Percentiles rank a stretch among this genome's conserved stretches.
Conservation (phyloP, 2,329 filamentous ascomycete genomes). For the Fusarium sp. region DNA sequence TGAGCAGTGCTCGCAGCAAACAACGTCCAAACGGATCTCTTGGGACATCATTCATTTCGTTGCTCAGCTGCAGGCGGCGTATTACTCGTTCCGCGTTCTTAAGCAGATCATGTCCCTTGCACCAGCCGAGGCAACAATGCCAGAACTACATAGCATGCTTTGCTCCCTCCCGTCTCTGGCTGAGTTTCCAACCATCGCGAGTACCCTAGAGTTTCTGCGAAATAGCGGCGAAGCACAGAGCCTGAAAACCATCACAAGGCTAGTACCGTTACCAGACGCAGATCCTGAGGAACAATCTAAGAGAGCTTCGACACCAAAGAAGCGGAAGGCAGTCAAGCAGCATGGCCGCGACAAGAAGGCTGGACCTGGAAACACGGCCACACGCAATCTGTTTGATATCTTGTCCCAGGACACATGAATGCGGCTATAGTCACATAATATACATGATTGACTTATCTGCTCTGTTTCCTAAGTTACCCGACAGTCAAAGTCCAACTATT, state of each 20-base stretch:
- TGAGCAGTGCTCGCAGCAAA: slow-evolving; percentile 12
- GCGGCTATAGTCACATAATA: neutral
- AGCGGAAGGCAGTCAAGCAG: slow-evolving; percentile 18
- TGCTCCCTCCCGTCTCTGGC: slow-evolving; percentile 40
- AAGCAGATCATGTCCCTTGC: slow-evolving; percentile 47
- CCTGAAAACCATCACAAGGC: slow-evolving; percentile 25
- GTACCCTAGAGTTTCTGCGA: slow-evolving; percentile 33
- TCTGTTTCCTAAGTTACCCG: neutral
- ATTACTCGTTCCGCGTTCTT: slow-evolving; percentile 67
- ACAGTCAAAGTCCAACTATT: neutral
- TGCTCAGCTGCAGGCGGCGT: slow-evolving; percentile 65
- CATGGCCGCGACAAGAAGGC: neutral
- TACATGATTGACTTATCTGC: neutral
- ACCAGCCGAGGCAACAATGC: slow-evolving; percentile 1
- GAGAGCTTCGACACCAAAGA: slow-evolving; percentile 11
- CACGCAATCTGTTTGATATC: slow-evolving; percentile 41
- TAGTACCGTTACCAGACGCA: slow-evolving; percentile 26
- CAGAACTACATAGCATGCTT: slow-evolving; percentile 37
- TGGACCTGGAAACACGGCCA: slow-evolving; percentile 4
- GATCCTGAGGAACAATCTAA: neutral
- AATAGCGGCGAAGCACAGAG: slow-evolving; percentile 12
- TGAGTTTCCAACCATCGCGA: slow-evolving; percentile 39
- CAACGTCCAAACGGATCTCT: slow-evolving; percentile 21
- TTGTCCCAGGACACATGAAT: slow-evolving; percentile 29
- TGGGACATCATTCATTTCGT: slow-evolving; percentile 69